A percentile compares a stretch with the other conserved stretches of the same genome.
These are phyloP conservation scores for Amoebophrya sp. DNA, from an alignment of 169 alveolate species.

Conservation along the genomic window DNA sequence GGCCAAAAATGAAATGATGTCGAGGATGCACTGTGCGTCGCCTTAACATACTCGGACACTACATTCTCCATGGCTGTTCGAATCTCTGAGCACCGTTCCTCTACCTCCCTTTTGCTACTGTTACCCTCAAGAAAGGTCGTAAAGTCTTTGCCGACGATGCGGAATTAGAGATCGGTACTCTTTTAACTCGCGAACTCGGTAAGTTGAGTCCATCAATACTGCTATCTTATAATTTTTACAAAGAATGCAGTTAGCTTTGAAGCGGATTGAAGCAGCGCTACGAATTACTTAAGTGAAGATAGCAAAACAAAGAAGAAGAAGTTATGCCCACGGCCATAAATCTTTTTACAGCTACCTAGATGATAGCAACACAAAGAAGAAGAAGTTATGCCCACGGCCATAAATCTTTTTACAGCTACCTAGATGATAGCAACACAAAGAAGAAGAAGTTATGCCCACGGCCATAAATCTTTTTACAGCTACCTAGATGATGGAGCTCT, in stretches of 20 bases:
- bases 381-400: neutral
- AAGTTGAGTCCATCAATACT: too few relatives aligned
- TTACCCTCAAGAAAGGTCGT: slow-evolving; percentile 92
- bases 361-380: slow-evolving; percentile 59
- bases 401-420: neutral
- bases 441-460: neutral
- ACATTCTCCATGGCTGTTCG: slow-evolving; percentile 75
- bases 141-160: slow-evolving; percentile 85
- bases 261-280: too few relatives aligned
- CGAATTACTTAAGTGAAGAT: too few relatives aligned
- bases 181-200: too few relatives aligned
- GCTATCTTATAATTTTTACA: too few relatives aligned
- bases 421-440: slow-evolving; percentile 51
- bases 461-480: neutral
- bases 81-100: slow-evolving; percentile 80
- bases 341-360: neutral
- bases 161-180: too few relatives aligned
- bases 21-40: too few relatives aligned
- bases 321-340: neutral
- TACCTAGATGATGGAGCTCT: neutral
- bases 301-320: slow-evolving; percentile 53
- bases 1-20: too few relatives aligned
- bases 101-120: slow-evolving; percentile 78
- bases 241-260: too few relatives aligned
- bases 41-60: too few relatives aligned